Evolutionary conservation across 163 green algal species (phyloP), one percentile per base, ranked within the genome.

Genomic region (Scenedesmus sp.): DNA sequence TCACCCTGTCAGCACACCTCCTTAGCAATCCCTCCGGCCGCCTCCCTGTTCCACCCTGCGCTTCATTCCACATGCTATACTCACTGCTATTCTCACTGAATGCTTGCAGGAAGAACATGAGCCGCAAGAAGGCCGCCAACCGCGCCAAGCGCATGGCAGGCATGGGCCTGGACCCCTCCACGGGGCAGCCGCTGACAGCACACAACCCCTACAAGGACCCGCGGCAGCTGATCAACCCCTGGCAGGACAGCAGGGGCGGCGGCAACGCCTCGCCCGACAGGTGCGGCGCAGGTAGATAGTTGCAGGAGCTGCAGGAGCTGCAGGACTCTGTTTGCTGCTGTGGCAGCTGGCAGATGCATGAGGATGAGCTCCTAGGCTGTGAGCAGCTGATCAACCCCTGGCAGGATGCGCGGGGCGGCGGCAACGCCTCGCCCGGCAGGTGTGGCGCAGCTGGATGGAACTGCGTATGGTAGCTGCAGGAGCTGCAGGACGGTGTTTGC

Each of bases 81-180:
- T 34, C 10, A 3, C 23, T 87, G 46, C n/a, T 26, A 2, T 2
- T 87, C 16, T 74, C 5, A 23, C 12, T 10, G 74, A 0, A 5
- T 8, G 7, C 5, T 56, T 73, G 70, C 91, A 95, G 95, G 84
- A 93, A 93, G 26, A 56, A 92, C 12, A 94, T 93, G 83, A 95
- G 95, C 81, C 94, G 96, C 55, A 98, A 98, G 92, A 96, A 95
- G 82, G 91, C 94, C 12, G 91, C 92, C 23, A 93, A 96, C 83
- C 94, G 96, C 0, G 94, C 96, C n/a, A 93, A 94, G 91, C 95
- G 96, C 82, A 97, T 98, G 95, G 93, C 93, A 34, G 96, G 96
- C 8, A 94, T 96, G 93, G 96, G 96, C 1, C 90, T 97, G 46
- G 92, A 95, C 87, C 93, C 95, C 66, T 12, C 66, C 0, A 92